Evolutionary conservation across 805 yeast genomes (phyloP), one percentile per base, ranked within the genome.

Genomic region (Yarrowia keelungensis): DNA sequence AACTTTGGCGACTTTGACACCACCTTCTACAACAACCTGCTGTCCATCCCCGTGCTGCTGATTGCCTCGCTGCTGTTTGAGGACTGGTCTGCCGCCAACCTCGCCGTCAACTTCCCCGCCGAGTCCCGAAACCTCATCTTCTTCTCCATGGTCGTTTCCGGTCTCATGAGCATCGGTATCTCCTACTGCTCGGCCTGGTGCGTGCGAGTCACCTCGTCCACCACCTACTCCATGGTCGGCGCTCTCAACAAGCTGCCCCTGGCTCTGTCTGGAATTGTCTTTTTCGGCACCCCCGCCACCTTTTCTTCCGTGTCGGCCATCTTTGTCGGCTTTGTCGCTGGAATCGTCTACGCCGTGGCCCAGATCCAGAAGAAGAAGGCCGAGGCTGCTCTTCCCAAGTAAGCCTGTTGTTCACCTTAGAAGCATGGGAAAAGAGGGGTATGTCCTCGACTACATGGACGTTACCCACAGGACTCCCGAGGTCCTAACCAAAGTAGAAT

Each of bases 121-220:
- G 91, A 81, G 59, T 82, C 85, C 74, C 86, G 93, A 78, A 79
- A 82, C 72, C 84, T 94, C 53, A 85, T 91, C 69, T 84, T 92
- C 72, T 80, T 88, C 54, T 88, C 92, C 74, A 93, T 95, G 97
- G 76, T 95, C 71, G 85, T 94, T 77, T 91, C 97, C 45, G 99
- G 99, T 80, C 86, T 91, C 74, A 89, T 97, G 54, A 89, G 98
- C 41, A 97, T 95, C 67, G 98, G 97, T 82, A 95, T 95, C 79
- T 94, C 98, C 54, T 95, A 95, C 86, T 92, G 97, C 81, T 92
- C 98, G 12, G 99, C 98, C 71, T 95, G 99, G 99, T 95, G 99
- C 86, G 97, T 95, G 73, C 91, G 99, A 83, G 98, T 95, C 72
- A 95, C 99, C 53, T 92, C 98, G 26, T 93, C 98, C 36, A 95